Evolutionary conservation across 1,284 basidiomycete genomes (phyloP), one percentile per base, ranked within the genome.

Genomic region (Ceratobasidium sp.): DNA sequence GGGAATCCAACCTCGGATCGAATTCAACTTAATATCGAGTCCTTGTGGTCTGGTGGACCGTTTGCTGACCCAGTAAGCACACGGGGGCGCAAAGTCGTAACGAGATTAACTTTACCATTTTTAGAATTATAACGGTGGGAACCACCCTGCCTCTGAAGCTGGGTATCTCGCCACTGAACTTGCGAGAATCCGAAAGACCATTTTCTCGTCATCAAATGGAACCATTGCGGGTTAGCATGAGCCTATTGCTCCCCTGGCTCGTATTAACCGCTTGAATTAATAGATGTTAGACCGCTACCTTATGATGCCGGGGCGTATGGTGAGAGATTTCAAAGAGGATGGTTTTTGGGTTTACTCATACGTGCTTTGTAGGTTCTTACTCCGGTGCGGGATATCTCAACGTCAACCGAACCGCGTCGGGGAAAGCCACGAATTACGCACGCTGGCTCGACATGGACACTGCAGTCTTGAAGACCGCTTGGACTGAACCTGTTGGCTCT

Each of bases 31-130:
- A 91, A 91, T 74, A 87, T 91, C 54, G 89, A 91, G 75, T 86
- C 86, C 13, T 78, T 91, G 12, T 91, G 90, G 89, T 82, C 86
- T 32, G 89, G 89, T n/a, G 89, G 89, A 1, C 86, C 87, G 4
- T 89, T 89, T 72, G 80, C 84, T 57, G 84, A 89, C 74, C 80
- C 84, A 22, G 88, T 85, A 73, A 58, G 82, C 84, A 60, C 73
- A 38, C 22, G 6, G 22, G 22, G 6, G 22, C n/a, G n/a, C n/a
- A n/a, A 3, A 22, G n/a, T 38, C 62, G 38, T 32, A 29, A 65
- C 20, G 68, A 3, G 0, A 15, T 6, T 42, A 71, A 27, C 64
- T 57, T 25, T 53, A 31, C 8, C n/a, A 68, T 40, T n/a, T n/a
- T 72, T 62, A 88, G 87, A 79, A 80, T 0, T 91, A 91, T 76